phyloP scores from a whole-genome alignment of 2,329 filamentous ascomycete species.

The Colletotrichum eremochloae region DNA sequence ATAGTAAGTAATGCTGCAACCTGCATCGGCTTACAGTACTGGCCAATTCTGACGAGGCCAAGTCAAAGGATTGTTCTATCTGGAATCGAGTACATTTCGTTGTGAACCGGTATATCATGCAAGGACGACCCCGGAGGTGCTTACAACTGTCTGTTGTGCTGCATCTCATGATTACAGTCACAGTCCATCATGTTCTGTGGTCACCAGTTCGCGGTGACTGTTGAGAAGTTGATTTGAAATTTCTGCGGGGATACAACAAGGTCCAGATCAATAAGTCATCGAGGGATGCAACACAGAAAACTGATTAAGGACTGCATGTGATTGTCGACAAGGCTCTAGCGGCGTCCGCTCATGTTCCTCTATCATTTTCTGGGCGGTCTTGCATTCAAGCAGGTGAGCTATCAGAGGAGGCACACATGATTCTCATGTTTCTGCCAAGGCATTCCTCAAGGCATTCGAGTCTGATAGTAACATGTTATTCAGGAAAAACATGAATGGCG shows the following conservation, averaged over 20 bases:
- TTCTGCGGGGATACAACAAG: background rate
- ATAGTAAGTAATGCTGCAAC: background rate
- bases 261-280: background rate
- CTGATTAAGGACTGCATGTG: slow-evolving; percentile 7
- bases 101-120: background rate
- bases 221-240: background rate
- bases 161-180: background rate
- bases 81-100: background rate
- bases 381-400: slow-evolving; percentile 13
- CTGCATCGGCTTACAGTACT: background rate
- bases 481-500: slow-evolving; percentile 3
- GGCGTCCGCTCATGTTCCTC: slow-evolving; percentile 20
- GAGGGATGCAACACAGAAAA: background rate
- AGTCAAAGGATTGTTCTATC: background rate
- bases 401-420: background rate
- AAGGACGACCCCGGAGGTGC: background rate
- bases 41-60: background rate
- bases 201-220: background rate
- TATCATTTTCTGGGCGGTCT: slow-evolving; percentile 13
- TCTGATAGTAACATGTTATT: background rate
- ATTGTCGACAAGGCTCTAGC: background rate
- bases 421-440: background rate
- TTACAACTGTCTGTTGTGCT: background rate
- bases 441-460: slow-evolving; percentile 5
- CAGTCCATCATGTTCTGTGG: background rate